Evolutionary conservation across 352 stramenopile species (phyloP).

Genomic region (Phytophthora pinifolia): DNA sequence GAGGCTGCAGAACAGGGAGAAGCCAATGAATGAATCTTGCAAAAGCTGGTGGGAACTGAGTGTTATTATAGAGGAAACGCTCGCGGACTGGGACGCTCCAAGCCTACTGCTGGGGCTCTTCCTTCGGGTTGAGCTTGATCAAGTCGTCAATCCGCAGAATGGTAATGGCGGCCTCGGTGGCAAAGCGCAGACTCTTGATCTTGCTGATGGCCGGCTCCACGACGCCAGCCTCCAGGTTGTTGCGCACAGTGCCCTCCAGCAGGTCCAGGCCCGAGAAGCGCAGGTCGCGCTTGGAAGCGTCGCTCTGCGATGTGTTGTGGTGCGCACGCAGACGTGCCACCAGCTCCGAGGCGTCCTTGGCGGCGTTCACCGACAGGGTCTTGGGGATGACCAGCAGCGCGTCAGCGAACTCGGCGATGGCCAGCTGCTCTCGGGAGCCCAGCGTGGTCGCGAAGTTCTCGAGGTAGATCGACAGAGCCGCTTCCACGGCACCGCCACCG

Average conservation of each 20-base stretch:
- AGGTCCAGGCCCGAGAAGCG: constrained; percentile 96
- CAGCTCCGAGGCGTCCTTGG: constrained; percentile 98
- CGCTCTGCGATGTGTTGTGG: constrained; percentile 96
- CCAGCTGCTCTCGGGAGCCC: constrained; percentile 97
- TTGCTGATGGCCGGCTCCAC: constrained; percentile 99
- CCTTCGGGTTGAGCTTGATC: constrained; percentile 95
- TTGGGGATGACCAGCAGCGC: constrained; percentile 98
- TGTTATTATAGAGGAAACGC: constrained; percentile 49
- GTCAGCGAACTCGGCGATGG: constrained; percentile 99
- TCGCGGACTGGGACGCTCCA: constrained; percentile 22
- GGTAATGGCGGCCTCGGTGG: constrained; percentile 98
- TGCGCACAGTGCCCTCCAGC: constrained; percentile 91
- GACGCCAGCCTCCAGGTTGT: constrained; percentile 97
- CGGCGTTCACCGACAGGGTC: constrained; percentile 98
- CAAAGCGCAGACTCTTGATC: constrained; percentile 99
- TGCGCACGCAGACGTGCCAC: constrained; percentile 96
- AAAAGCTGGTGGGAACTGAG: constrained; percentile 31
- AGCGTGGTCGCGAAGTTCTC: constrained; percentile 98
- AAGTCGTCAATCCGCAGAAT: constrained; percentile 99
- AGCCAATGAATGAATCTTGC: constrained; percentile 14
- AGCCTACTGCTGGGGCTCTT: constrained; percentile 76
- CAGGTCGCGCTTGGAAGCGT: constrained; percentile 71
- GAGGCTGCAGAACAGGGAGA: constrained; percentile 32
- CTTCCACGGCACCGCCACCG: constrained; percentile 97
- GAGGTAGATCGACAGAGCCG: constrained; percentile 97